These are phyloP conservation scores for Fonsecaea pedrosoi DNA, from an alignment of 2,329 filamentous ascomycete genomes.

Conservation along the genomic window DNA sequence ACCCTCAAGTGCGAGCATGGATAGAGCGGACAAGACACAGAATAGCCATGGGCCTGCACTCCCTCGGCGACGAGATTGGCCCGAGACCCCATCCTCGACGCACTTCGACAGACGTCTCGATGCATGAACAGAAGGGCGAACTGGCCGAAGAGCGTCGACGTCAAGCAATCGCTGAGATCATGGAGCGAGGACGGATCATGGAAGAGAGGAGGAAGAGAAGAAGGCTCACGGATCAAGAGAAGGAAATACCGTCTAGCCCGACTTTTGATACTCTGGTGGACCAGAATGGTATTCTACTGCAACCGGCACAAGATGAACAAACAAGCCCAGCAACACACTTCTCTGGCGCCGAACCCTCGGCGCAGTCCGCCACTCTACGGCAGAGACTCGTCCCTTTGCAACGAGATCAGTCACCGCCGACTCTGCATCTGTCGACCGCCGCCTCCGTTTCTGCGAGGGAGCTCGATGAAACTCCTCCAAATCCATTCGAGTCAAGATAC, in stretches of 20 bases:
- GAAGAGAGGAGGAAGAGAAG: slow-evolving; percentile 47
- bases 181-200: slow-evolving; percentile 50
- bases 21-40: slow-evolving; percentile 66
- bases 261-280: slow-evolving; percentile 55
- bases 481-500: slow-evolving; percentile 38
- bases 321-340: slow-evolving; percentile 13
- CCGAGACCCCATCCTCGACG: slow-evolving; percentile 48
- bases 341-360: slow-evolving; percentile 18
- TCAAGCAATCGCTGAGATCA: slow-evolving; percentile 54
- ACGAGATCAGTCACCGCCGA: slow-evolving; percentile 6
- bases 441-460: background rate
- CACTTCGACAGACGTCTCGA: slow-evolving; percentile 52
- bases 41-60: slow-evolving; percentile 65
- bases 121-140: slow-evolving; percentile 54
- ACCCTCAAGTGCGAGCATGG: slow-evolving; percentile 68
- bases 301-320: background rate
- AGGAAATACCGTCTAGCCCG: slow-evolving; percentile 27
- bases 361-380: slow-evolving; percentile 14
- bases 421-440: slow-evolving; percentile 5
- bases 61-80: slow-evolving; percentile 66
- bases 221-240: slow-evolving; percentile 31
- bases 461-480: slow-evolving; percentile 3
- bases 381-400: slow-evolving; percentile 15
- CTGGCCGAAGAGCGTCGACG: slow-evolving; percentile 54
- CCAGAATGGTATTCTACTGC: slow-evolving; percentile 22